These are phyloP conservation scores for Parachaetomium inaequale DNA, from an alignment of 495 filamentous ascomycete genomes.

Conservation along the genomic window DNA sequence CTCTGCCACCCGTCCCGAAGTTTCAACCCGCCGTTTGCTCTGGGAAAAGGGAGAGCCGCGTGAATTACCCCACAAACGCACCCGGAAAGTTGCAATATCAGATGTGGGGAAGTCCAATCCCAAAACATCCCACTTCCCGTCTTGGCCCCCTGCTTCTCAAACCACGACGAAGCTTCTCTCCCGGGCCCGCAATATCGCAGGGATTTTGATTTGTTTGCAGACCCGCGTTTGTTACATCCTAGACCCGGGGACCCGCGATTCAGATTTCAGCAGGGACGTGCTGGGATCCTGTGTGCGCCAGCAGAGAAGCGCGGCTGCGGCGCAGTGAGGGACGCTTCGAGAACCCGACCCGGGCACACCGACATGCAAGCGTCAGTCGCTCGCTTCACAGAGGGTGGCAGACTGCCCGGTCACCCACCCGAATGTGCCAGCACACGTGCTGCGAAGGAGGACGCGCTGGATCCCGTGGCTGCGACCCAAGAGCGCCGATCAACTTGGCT, in stretches of 20 bases:
- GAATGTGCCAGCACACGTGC: not conserved
- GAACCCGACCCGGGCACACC: not conserved
- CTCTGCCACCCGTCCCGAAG: not conserved
- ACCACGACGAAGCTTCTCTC: not conserved
- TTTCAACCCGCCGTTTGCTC: no score
- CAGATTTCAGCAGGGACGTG: no score
- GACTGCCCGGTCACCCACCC: not conserved
- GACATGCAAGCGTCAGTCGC: not conserved
- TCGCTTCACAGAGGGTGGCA: not conserved
- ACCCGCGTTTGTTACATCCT: not conserved
- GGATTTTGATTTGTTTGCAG: not conserved
- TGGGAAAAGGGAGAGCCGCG: not conserved
- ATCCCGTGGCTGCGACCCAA: not conserved
- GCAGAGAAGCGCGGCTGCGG: not conserved
- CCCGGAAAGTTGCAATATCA: conserved; percentile 4
- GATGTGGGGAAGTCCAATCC: conserved; percentile 8
- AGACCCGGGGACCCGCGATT: not conserved
- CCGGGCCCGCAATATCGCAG: conserved; percentile 8
- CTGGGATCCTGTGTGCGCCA: not conserved
- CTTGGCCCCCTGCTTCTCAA: not conserved
- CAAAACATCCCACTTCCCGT: conserved; percentile 15
- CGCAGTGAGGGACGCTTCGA: not conserved
- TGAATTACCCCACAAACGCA: not conserved
- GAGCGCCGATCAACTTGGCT: conserved; percentile 3
- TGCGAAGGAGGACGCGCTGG: not conserved